Evolutionary conservation across 345 rosid genomes (phyloP), one percentile per base, ranked within the genome.

Genomic region (Brassica incana): DNA sequence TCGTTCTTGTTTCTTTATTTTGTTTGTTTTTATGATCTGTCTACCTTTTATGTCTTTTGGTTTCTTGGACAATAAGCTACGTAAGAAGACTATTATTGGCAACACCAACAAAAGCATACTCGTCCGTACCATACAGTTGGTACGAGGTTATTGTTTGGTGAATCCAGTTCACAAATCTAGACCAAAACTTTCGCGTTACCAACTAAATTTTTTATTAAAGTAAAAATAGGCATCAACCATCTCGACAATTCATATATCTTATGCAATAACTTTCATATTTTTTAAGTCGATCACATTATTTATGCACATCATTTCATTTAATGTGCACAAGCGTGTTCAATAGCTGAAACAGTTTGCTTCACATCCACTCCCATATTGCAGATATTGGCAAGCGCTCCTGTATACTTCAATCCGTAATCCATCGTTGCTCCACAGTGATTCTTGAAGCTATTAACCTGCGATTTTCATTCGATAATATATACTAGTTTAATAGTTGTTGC

Each of bases 331-430:
- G 81, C 86, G 81, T 84, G 79, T 25, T 64, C 33, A 38, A 86
- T 78, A 6, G 85, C 81, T 35, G 73, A 73, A 48, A 59, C 78
- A 73, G 87, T 71, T 54, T 86, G 83, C 64, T 85, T 80, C 73
- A 38, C 40, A 23, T 54, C 69, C 5, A 85, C 65, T 69, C 91
- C 87, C n/a, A 83, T 78, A 54, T 90, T 90, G 85, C 92, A 90
- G 68, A 86, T 62, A 70, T 90, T 90, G 4, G 94, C 94, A 62
- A 90, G 83, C 1, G 81, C 88, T 79, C 92, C 70, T 36, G 83
- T 77, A 33, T 88, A 84, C 69, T 90, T 88, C 83, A 78, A 73
- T 1, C 89, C 92, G 3, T 88, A 90, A 65, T 76, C 76, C 2
- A 87, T 69, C 1, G 79, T 67, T 12, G 73, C 63, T 60, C 91